Base-by-base conservation (phyloP, 2,329 filamentous ascomycete species). In the Mycosphaerella sp. region DNA sequence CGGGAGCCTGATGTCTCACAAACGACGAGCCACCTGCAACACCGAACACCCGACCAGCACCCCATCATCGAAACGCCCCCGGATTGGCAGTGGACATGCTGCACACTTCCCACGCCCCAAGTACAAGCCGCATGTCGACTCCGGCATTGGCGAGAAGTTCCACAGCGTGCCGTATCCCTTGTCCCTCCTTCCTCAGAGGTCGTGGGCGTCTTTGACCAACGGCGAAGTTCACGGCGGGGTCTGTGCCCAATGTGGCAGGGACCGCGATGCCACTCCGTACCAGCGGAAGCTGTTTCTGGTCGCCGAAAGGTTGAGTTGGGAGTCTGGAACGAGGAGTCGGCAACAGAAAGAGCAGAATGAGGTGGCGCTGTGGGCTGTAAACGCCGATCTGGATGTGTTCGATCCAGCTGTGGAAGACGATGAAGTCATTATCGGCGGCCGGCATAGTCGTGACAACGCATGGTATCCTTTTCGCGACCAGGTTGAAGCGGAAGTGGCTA, bases 221-320 rank as follows among this genome's bases (percentile, higher is more conserved):
- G 51, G 53, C 18, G 43, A 50, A n/a, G 16, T 43, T 5, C 50
- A 54, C 5, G 52, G 46, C 9, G 52, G 47, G 9, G 10, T 59
- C 7, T 60, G 54, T 36, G 21, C 58, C 6, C 46, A 44, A 40
- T 59, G 58, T 42, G 54, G 50, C 2, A 57, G 54, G 35, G 48
- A 54, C 5, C 49, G 52, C 17, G 9, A 16, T 7, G 44, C 49
- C 2, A 55, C 49, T 27, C 28, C 49, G 21, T 54, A 55, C 40
- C 55, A 59, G 28, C 43, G 52, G 30, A 61, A 61, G 50, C 45
- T 61, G n/a, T 61, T 56, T 30, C 55, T 59, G 9, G 57, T 58
- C 4, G 55, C 59, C 16, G 57, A 61, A 36, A 47, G 59, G 21
- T 42, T 59, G 17, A 55, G 53, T 8, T 58, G 57, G 55, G 49